Base-by-base conservation (phyloP, 2,329 filamentous ascomycete genomes). In the Eutypa lata region DNA sequence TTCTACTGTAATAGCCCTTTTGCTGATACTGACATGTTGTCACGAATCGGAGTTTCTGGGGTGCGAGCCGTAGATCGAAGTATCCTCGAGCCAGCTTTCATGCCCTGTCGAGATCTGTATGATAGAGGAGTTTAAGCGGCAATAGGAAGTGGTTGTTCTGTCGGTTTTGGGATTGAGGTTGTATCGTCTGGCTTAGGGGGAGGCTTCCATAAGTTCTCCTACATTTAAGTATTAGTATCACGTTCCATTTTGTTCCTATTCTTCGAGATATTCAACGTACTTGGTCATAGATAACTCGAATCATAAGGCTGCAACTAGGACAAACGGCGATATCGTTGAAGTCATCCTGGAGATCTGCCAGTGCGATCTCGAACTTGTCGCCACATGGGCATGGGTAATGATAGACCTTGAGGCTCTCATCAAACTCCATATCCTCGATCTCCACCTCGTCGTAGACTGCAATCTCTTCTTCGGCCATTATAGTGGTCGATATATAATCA, bases 361-460 rank as follows among this genome's bases (percentile, higher is more conserved):
- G 84, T 19, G 82, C 83, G 67, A 94, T 97, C 76, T 97, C 90
- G 76, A 99, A 99, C 55, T 90, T 84, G 75, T 99, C 94, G 76
- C 94, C 94, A 73, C 94, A 99, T 1, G 94, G 94, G 71, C 94
- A 99, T 14, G 94, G 94, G 71, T 96, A 96, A 74, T 93, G 89
- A 76, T 96, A 99, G 63, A 96, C 87, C 71, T 96, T 88, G 40
- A 91, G 81, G 3, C 80, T 79, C 46, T 85, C 76, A 72, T 97
- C 91, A 71, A 84, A 97, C 65, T 89, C 94, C 91, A 97, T 96
- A 74, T 99, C 94, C 72, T 97, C 93, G 76, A 97, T 97, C 71
- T 97, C 93, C 73, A 97, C 93, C 73, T 97, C 93, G 68, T 97
- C 93, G 78, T 97, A 97, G 70, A 96, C 90, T 61, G 88, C 85